These are phyloP conservation scores for Cyphellophora europaea DNA, from an alignment of 2,329 filamentous ascomycete species.

Conservation along the genomic window DNA sequence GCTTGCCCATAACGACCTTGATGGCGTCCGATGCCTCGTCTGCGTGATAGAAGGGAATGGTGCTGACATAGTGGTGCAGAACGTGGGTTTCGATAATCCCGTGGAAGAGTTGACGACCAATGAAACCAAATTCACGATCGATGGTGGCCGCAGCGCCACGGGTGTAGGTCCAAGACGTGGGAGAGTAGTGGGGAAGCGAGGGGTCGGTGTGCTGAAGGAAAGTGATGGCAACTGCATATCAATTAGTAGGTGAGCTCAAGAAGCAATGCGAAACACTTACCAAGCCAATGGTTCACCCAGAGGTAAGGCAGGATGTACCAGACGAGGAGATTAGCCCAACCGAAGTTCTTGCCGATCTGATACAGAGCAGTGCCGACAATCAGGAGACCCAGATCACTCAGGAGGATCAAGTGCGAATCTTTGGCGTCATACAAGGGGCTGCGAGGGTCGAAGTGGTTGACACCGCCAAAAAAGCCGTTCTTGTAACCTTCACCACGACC, in stretches of 20 bases:
- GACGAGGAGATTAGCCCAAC: conserved; percentile 76
- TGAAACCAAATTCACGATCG: conserved; percentile 93
- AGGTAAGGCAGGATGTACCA: conserved; percentile 96
- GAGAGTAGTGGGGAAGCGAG: conserved; percentile 82
- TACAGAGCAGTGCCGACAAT: conserved; percentile 55
- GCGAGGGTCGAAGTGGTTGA: conserved; percentile 88
- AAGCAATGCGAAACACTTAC: conserved; percentile 46
- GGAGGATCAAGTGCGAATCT: conserved; percentile 75
- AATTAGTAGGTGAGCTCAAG: conserved; percentile 6
- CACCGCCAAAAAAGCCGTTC: conserved; percentile 70
- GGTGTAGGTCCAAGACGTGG: conserved; percentile 81
- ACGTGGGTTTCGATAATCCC: conserved; percentile 98
- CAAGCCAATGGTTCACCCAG: conserved; percentile 98
- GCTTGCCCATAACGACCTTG: conserved; percentile 86
- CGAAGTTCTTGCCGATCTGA: conserved; percentile 65
- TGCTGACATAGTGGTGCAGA: conserved; percentile 93
- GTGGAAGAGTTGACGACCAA: conserved; percentile 82
- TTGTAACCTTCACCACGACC: conserved; percentile 87
- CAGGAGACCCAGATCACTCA: conserved; percentile 75
- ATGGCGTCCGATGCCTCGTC: conserved; percentile 92
- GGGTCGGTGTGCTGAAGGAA: conserved; percentile 97
- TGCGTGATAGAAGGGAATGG: conserved; percentile 93
- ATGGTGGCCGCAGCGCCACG: conserved; percentile 92
- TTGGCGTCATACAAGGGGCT: conserved; percentile 88
- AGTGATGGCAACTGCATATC: conserved; percentile 78